Base-by-base conservation (phyloP, 2,329 filamentous ascomycete genomes). In the Stachybotrys chartarum region DNA sequence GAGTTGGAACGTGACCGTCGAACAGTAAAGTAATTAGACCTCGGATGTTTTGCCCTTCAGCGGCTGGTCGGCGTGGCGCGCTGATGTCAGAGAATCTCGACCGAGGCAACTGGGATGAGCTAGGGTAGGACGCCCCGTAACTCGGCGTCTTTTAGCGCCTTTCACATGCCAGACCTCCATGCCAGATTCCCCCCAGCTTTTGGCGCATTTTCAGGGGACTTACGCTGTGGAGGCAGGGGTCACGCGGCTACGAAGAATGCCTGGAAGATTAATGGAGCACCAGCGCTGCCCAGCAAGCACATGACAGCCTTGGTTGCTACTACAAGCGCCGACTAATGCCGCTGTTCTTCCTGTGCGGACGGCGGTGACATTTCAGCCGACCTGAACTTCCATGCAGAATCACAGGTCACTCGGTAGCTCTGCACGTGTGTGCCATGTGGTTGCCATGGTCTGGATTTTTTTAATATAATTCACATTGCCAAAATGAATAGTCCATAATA, bases 91-190 rank as follows among this genome's bases (percentile, higher is more conserved):
- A 56, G 59, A 55, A 53, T n/a, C 50, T 54, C 59, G 66, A 62
- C 65, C 67, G 67, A 70, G 68, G 67, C 67, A 69, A 65, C 64
- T 67, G 55, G 56, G 56, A 52, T 42, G 24, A 61, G 59, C 59
- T 59, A 57, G 54, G 61, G 51, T 58, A 61, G 61, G 60, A 63
- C 62, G 42, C 51, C 30, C 49, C 45, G 49, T 52, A 52, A 24
- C 56, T 42, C 55, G 50, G 55, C 55, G 50, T 55, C 53, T 57
- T 51, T 56, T 64, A 62, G 66, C 59, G 65, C 52, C 59, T 64
- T 65, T 69, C 66, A 69, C 66, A 69, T 69, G 67, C 59, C 50
- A 62, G 35, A 42, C 8, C 24, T 24, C 24, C 66, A 69, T 69
- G 67, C 59, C 50, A 62, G 35, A 42, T 24, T 24, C 8, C 14